Conservation (phyloP, 768 basidiomycete genomes). For the Xerocomus spinulosus region DNA sequence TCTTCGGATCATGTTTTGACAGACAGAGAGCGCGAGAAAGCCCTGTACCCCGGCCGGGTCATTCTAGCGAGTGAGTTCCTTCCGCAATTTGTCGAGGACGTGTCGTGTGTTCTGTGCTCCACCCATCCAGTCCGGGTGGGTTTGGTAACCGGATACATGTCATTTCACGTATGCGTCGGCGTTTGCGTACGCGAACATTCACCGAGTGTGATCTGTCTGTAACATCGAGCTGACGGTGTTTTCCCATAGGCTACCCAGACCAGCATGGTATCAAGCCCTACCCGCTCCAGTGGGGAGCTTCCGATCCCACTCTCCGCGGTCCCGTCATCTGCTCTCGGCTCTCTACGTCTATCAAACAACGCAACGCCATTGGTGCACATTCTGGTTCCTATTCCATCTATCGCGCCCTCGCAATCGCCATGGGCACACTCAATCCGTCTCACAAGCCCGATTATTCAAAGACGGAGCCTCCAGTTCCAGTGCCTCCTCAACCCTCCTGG, state of each 20-base stretch:
- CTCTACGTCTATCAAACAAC: slow-evolving; percentile 75
- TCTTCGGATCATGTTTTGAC: slow-evolving; percentile 14
- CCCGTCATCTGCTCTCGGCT: slow-evolving; percentile 88
- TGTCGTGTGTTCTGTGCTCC: background rate
- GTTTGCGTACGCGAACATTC: slow-evolving; percentile 7
- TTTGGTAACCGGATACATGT: slow-evolving; percentile 1
- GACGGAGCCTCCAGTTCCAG: slow-evolving; percentile 80
- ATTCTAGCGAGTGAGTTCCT: slow-evolving; percentile 70
- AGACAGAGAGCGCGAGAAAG: slow-evolving; percentile 68
- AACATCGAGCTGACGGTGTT: slow-evolving; percentile 8
- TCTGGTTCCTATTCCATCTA: slow-evolving; percentile 94
- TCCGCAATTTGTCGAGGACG: background rate
- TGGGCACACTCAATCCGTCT: slow-evolving; percentile 72
- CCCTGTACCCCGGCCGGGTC: slow-evolving; percentile 78
- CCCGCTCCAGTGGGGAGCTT: slow-evolving; percentile 78
- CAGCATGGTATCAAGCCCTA: slow-evolving; percentile 84
- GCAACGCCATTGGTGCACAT: slow-evolving; percentile 93
- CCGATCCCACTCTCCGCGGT: slow-evolving; percentile 61
- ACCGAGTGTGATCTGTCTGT: slow-evolving; percentile 2
- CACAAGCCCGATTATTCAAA: slow-evolving; percentile 79
- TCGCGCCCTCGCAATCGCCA: slow-evolving; percentile 86
- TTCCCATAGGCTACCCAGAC: slow-evolving; percentile 72
- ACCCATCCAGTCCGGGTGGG: background rate
- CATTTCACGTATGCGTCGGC: slow-evolving; percentile 1
- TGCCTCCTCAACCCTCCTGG: slow-evolving; percentile 79